A percentile compares a stretch with the other conserved stretches of the same genome.
These are phyloP conservation scores for Phyllosticta citrichinensis DNA, from an alignment of 2,329 filamentous ascomycete genomes.

Conservation along the genomic window DNA sequence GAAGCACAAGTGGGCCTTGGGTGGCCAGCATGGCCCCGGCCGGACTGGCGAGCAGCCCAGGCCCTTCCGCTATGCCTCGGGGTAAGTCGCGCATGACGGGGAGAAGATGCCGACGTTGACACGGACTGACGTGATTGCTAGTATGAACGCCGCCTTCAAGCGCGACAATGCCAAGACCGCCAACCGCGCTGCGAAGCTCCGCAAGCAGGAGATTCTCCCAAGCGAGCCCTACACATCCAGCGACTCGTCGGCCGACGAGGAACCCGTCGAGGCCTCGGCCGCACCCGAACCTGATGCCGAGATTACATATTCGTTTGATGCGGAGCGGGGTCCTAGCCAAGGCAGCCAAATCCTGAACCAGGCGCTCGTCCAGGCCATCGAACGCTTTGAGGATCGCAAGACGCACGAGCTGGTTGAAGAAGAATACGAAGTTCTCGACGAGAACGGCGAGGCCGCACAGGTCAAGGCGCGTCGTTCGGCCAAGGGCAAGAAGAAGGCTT, in stretches of 20 bases:
- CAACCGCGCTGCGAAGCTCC: conserved; percentile 15
- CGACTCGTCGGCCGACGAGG: conserved; percentile 36
- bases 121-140: not conserved
- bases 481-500: conserved; percentile 21
- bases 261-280: conserved; percentile 33
- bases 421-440: conserved; percentile 47
- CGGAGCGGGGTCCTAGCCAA: conserved; percentile 37
- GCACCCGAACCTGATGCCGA: conserved; percentile 38
- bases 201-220: conserved; percentile 28
- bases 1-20: conserved; percentile 43
- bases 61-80: conserved; percentile 21
- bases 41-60: conserved; percentile 27
- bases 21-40: conserved; percentile 30
- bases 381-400: conserved; percentile 50
- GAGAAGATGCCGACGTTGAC: not conserved
- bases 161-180: conserved; percentile 8
- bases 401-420: conserved; percentile 51
- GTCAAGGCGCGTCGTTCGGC: conserved; percentile 20
- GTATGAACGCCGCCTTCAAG: not conserved
- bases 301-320: conserved; percentile 46
- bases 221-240: conserved; percentile 21
- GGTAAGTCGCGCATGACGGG: not conserved
- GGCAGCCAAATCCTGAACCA: conserved; percentile 49
- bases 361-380: conserved; percentile 48
- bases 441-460: conserved; percentile 27